Conservation (phyloP, 441 rosid genomes). For the Gossypium trilobum region DNA sequence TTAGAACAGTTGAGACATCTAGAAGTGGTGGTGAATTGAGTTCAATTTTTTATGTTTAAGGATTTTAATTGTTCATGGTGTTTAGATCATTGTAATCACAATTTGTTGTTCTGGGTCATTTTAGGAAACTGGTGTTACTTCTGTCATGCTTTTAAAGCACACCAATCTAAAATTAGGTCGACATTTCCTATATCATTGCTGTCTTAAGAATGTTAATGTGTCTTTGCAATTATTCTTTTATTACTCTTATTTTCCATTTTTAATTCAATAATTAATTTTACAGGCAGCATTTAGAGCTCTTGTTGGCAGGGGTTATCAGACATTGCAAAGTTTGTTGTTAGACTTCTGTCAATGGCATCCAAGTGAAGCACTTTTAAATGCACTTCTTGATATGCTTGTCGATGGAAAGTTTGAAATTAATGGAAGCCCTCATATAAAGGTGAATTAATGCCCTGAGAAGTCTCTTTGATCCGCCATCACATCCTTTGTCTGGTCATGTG, state of each 20-base stretch:
- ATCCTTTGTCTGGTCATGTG: conserved; percentile 1
- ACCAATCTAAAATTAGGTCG: not conserved
- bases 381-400: conserved; percentile 97
- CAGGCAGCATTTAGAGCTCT: conserved; percentile 91
- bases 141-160: not conserved
- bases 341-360: conserved; percentile 84
- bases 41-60: not conserved
- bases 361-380: conserved; percentile 69
- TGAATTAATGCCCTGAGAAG: conserved; percentile 23
- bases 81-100: not conserved
- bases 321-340: conserved; percentile 84
- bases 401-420: conserved; percentile 84
- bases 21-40: not conserved
- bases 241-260: not conserved
- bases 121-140: not conserved
- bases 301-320: conserved; percentile 93
- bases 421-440: conserved; percentile 70
- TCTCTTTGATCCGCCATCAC: conserved; percentile 9
- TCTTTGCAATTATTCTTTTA: not conserved
- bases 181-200: not conserved
- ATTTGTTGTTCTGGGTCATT: not conserved
- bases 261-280: conserved; percentile 14
- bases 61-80: not conserved
- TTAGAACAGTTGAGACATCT: not conserved
- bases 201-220: not conserved